Base-by-base conservation (phyloP, 805 yeast genomes). In the Candida sanyiensis region DNA sequence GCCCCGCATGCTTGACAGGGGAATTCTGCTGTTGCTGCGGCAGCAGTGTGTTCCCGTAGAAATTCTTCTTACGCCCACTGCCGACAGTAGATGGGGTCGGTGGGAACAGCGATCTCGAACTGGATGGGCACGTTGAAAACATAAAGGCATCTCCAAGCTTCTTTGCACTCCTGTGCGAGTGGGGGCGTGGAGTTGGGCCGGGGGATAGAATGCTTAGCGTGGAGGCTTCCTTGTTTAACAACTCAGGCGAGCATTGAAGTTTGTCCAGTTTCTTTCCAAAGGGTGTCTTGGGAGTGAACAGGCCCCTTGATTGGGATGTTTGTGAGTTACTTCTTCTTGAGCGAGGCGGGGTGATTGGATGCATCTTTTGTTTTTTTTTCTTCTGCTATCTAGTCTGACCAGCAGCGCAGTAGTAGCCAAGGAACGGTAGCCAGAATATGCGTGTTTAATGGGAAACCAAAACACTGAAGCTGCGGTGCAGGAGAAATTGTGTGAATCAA, bases 1-100 rank as follows among this genome's bases (percentile, higher is more conserved):
- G 20, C 37, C 43, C 29, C 44, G 31, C 17, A 5, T 29, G 30
- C 38, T 38, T 48, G 19, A 33, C 28, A 9, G 48, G 49, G 2
- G 46, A 38, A 15, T n/a, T n/a, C n/a, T n/a, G n/a, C n/a, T 15
- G 22, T n/a, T 35, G 26, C n/a, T 15, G 15, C 17, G 33, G 44
- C 25, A 40, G 25, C 6, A 34, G 28, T 7, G 33, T 17, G 13
- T 29, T 11, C 6, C 28, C 35, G 13, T 28, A 20, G 6, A 26
- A 21, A 12, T 37, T 44, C 37, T 52, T 55, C 11, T 43, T 24
- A 22, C 59, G 46, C 6, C 59, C 59, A 10, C 51, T 45, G 1
- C 59, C 59, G 3, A 55, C 38, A 3, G 59, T 54, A 2, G 57
- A 52, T 6, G 59, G 59, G 4, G 59, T 55, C 16, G 58, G 57